Evolutionary conservation across 208 protist species (phyloP).

Genomic region (Trypanosoma platydactyli): DNA sequence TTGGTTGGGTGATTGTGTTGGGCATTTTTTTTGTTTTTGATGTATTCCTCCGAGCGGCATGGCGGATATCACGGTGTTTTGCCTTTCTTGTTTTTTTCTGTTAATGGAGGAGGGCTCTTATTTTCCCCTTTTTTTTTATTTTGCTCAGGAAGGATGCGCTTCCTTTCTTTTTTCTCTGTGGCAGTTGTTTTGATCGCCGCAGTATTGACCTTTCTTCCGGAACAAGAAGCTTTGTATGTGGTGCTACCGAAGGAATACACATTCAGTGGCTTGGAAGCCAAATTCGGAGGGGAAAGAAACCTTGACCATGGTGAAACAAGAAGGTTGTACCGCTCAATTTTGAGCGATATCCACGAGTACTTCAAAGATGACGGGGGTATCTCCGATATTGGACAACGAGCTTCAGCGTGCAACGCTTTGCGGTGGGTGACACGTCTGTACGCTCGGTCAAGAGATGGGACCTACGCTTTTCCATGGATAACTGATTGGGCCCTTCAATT

Average conservation of each 20-base stretch:
- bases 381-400: conserved; percentile 8
- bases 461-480: conserved; percentile 19
- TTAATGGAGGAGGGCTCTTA: background rate
- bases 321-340: conserved; percentile 39
- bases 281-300: conserved; percentile 38
- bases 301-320: conserved; percentile 45
- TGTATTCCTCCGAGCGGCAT: no score
- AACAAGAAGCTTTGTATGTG: conserved; percentile 9
- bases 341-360: conserved; percentile 37
- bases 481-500: conserved; percentile 51
- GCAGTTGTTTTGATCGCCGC: conserved; percentile 11
- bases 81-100: background rate
- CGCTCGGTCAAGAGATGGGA: conserved; percentile 52
- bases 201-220: conserved; percentile 9
- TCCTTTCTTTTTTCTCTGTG: conserved; percentile 16
- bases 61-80: no score
- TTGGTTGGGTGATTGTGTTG: no score
- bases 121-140: background rate
- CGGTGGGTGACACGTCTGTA: conserved; percentile 46
- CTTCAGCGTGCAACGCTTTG: conserved; percentile 42
- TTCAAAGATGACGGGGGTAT: background rate
- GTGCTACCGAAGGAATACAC: conserved; percentile 22
- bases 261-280: conserved; percentile 26
- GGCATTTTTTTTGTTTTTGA: no score
- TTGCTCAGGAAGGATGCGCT: conserved; percentile 11